Conservation (phyloP, 805 yeast species). For the Pichia insulana region DNA sequence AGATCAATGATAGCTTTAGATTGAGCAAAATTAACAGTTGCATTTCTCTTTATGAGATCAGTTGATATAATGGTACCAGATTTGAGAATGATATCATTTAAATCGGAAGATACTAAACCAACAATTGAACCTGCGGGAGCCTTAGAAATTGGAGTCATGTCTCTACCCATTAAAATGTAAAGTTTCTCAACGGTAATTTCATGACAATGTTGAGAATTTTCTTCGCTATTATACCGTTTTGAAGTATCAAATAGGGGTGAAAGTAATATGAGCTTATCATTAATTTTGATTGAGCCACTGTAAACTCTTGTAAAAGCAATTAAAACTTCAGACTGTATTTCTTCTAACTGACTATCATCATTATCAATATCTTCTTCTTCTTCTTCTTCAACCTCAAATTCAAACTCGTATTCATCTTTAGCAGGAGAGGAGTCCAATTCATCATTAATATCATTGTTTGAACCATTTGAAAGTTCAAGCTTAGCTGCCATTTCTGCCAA, state of each 20-base stretch:
- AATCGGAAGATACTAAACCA: constrained; percentile 69
- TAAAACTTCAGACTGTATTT: constrained; percentile 47
- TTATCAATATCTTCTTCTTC: constrained; percentile 37
- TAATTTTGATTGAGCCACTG: constrained; percentile 72
- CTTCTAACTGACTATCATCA: constrained; percentile 34
- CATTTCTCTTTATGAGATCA: constrained; percentile 12
- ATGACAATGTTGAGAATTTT: constrained; percentile 2
- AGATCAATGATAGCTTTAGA: constrained; percentile 69
- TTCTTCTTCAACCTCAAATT: constrained; percentile 37
- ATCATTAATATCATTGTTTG: constrained; percentile 14
- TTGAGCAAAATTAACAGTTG: constrained; percentile 55
- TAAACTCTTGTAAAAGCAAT: constrained; percentile 86
- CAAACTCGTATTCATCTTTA: constrained; percentile 40
- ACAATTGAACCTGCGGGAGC: constrained; percentile 95
- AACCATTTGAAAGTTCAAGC: constrained; percentile 16
- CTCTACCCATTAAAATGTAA: constrained; percentile 87
- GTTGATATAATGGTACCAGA: constrained; percentile 69
- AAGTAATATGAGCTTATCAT: constrained; percentile 65
- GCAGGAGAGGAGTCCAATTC: constrained; percentile 32
- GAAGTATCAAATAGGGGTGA: constrained; percentile 63
- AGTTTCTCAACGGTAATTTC: constrained; percentile 61
- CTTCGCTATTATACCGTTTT: constrained; percentile 30
- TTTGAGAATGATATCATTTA: constrained; percentile 73
- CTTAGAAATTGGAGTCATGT: constrained; percentile 60
- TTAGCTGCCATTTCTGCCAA: constrained; percentile 45